Percentiles rank a stretch among this genome's conserved stretches.
These are phyloP conservation scores for Lepidium sativum DNA, from an alignment of 345 rosid genomes.

Conservation along the genomic window DNA sequence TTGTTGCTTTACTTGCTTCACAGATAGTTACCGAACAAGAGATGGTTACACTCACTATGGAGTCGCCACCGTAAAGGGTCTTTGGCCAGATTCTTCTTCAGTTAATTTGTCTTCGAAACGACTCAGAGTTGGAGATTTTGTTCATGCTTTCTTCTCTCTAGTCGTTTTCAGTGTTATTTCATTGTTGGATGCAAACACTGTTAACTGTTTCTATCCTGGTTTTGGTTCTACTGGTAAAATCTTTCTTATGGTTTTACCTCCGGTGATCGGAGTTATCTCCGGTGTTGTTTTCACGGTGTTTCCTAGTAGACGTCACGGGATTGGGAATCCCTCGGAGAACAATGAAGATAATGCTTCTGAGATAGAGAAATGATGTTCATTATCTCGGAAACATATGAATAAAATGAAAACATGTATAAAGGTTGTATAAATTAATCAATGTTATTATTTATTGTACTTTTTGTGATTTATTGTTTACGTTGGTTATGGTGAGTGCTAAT, in stretches of 20 bases:
- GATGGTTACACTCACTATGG: slow-evolving; percentile 58
- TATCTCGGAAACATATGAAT: background rate
- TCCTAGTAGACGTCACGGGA: slow-evolving; percentile 73
- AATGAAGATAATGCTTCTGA: slow-evolving; percentile 20
- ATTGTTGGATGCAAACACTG: slow-evolving; percentile 54
- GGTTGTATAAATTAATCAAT: background rate
- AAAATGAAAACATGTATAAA: background rate
- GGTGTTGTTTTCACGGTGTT: slow-evolving; percentile 48
- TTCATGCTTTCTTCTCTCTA: slow-evolving; percentile 51
- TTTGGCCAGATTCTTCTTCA: slow-evolving; percentile 42
- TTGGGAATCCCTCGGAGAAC: slow-evolving; percentile 57
- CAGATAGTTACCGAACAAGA: slow-evolving; percentile 57
- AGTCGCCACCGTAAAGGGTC: slow-evolving; percentile 47
- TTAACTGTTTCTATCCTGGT: slow-evolving; percentile 53
- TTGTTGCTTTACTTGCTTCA: slow-evolving; percentile 65
- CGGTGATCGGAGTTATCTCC: slow-evolving; percentile 56
- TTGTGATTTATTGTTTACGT: slow-evolving; percentile 1
- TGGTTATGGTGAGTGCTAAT: slow-evolving; percentile 13
- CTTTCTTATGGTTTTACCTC: slow-evolving; percentile 60
- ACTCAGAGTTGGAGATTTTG: slow-evolving; percentile 57
- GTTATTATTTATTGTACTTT: too few relatives aligned
- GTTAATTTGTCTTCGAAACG: slow-evolving; percentile 42
- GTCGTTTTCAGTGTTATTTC: slow-evolving; percentile 50
- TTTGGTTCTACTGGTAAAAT: slow-evolving; percentile 44
- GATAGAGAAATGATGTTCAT: slow-evolving; percentile 14